Percentiles rank a stretch among this genome's conserved stretches.
Evolutionary conservation across 2,329 filamentous ascomycete species (phyloP).

Genomic region (Byssothecium circinans): DNA sequence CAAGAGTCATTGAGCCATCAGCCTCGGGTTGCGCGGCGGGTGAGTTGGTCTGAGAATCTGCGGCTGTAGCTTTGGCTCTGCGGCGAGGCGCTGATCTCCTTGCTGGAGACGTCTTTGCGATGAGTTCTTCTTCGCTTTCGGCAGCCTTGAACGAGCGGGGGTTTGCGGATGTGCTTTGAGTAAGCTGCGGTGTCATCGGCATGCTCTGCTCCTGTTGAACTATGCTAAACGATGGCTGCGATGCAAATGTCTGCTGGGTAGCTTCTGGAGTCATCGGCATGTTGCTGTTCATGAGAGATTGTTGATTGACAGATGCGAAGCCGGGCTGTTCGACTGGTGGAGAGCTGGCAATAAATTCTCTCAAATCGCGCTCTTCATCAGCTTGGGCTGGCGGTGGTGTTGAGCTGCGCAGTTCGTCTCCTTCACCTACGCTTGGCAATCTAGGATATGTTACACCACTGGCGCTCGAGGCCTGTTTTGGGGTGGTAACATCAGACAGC

Average conservation of each 20-base stretch:
- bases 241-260: slow-evolving; percentile 30
- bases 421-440: slow-evolving; percentile 12
- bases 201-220: slow-evolving; percentile 24
- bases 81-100: slow-evolving; percentile 15
- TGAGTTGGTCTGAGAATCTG: slow-evolving; percentile 4
- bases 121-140: slow-evolving; percentile 4
- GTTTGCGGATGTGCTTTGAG: slow-evolving; percentile 32
- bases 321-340: slow-evolving; percentile 6
- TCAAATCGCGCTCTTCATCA: background rate
- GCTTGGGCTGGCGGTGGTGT: slow-evolving; percentile 8
- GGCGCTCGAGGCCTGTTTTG: slow-evolving; percentile 1
- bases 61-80: background rate
- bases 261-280: slow-evolving; percentile 29
- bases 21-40: slow-evolving; percentile 13
- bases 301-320: slow-evolving; percentile 10
- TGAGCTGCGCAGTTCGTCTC: slow-evolving; percentile 13
- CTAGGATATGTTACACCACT: slow-evolving; percentile 9
- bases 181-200: slow-evolving; percentile 43
- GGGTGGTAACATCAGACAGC: slow-evolving; percentile 5
- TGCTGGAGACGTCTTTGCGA: slow-evolving; percentile 5
- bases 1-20: slow-evolving; percentile 6
- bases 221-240: slow-evolving; percentile 17
- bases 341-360: slow-evolving; percentile 14
- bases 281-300: slow-evolving; percentile 16
- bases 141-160: slow-evolving; percentile 19